phyloP scores from a whole-genome alignment of 305 asterid genomes.

The Solanum hybrid region DNA sequence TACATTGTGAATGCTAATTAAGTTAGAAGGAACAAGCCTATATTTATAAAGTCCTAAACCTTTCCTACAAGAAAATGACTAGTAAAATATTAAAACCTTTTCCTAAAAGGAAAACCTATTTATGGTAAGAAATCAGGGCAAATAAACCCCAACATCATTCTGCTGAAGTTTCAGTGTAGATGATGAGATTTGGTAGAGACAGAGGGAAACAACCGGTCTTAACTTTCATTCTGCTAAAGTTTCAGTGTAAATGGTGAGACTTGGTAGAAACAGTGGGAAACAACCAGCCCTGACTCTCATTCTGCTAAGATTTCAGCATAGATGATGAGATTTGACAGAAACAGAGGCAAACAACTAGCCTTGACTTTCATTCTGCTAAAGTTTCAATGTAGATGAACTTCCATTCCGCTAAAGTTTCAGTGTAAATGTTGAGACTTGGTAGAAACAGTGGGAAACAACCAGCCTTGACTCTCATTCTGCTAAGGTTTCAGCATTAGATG shows the following conservation, averaged over 20 bases:
- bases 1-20: too few relatives aligned
- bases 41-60: too few relatives aligned
- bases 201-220: background rate
- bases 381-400: background rate
- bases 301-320: background rate
- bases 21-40: too few relatives aligned
- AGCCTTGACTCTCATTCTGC: background rate
- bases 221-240: background rate
- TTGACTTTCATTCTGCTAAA: constrained; percentile 69
- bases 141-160: too few relatives aligned
- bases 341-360: constrained; percentile 35
- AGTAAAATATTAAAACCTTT: too few relatives aligned
- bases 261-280: background rate
- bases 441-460: background rate
- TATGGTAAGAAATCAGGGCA: too few relatives aligned
- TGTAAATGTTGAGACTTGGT: background rate
- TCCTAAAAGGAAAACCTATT: too few relatives aligned
- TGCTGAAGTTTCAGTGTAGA: constrained; percentile 13
- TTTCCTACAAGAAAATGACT: too few relatives aligned
- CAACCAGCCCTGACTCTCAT: background rate
- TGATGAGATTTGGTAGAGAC: background rate
- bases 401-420: too few relatives aligned
- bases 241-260: background rate
- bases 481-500: background rate
- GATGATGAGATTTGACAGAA: constrained; percentile 61